Base-by-base conservation (phyloP, 805 yeast species). In the Saitoella complicata region DNA sequence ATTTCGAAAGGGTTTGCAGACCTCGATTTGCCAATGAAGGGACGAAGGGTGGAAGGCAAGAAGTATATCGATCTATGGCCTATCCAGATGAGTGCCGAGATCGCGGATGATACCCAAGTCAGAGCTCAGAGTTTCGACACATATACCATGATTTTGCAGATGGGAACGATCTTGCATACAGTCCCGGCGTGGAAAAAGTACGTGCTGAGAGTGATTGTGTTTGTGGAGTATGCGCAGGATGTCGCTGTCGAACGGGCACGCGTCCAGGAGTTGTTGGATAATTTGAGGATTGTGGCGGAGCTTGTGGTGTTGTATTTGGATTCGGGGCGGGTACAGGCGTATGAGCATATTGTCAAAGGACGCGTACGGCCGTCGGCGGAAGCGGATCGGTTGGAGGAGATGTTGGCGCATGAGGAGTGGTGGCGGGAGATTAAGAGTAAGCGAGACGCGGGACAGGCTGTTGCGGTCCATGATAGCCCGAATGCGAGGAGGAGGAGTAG, bases 81-180 rank as follows among this genome's bases (percentile, higher is more conserved):
- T 0, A 87, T 91, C 52, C 98, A 91, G 56, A 91, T 91, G 96
- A 78, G 93, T 3, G 88, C 94, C 0, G 76, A 78, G 38, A 74
- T 84, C 43, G 69, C 75, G 40, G 75, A 78, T 45, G 72, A 71
- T 29, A 70, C 74, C 43, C 87, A 87, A 4, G 77, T 81, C 1
- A 57, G 80, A 48, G 81, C 95, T 0, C 86, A 94, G 3, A 91
- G 91, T 56, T 86, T 91, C 58, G 99, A 91, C 60, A 91, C 99
- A 0, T 91, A 87, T 56, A 88, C 97, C 0, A 69, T 91, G 55
- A 91, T 91, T 51, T 65, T 93, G 47, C 99, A 91, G 57, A 66
- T 91, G 46, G 98, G 97, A 3, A 94, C 95, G 1, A 88, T 91
- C 52, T 65, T 91, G 46, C 76, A 82, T 7, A 87, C 98, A 0